phyloP scores from a whole-genome alignment of 78 protist species.

The Dictyostelium discoideum region DNA sequence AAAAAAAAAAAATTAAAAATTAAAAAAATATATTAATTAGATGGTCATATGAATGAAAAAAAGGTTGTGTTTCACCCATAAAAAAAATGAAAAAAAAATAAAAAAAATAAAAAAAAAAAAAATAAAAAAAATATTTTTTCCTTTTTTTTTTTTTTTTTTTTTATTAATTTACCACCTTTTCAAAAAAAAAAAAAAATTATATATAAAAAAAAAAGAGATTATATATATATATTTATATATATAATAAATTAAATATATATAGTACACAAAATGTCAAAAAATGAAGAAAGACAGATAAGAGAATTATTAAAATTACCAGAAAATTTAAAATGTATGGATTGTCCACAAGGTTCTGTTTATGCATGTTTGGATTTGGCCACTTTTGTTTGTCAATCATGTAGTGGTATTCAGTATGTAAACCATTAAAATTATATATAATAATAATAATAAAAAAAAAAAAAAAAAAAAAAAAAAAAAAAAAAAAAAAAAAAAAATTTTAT shows the following conservation, averaged over 20 bases:
- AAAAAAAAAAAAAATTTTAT: background rate
- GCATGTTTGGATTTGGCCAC: conserved; percentile 75
- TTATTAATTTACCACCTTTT: background rate
- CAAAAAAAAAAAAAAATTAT: background rate
- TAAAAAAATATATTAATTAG: too few relatives aligned
- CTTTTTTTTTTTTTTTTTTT: background rate
- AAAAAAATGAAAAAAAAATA: background rate
- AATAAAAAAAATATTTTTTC: too few relatives aligned
- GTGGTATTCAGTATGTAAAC: conserved; percentile 84
- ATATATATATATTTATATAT: background rate
- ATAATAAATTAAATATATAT: background rate
- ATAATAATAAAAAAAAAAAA: background rate
- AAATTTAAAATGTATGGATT: conserved; percentile 84
- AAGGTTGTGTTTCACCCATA: too few relatives aligned
- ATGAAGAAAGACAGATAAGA: conserved; percentile 66
- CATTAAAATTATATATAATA: too few relatives aligned
- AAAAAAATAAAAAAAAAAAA: background rate
- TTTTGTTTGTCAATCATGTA: conserved; percentile 84
- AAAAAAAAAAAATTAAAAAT: background rate
- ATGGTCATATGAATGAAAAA: too few relatives aligned
- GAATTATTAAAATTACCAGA: conserved; percentile 77
- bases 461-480: background rate
- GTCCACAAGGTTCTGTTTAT: conserved; percentile 80
- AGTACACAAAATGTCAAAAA: background rate
- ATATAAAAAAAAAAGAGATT: background rate